phyloP scores from a whole-genome alignment of 2,329 filamentous ascomycete genomes.

The Penicillium sp. region DNA sequence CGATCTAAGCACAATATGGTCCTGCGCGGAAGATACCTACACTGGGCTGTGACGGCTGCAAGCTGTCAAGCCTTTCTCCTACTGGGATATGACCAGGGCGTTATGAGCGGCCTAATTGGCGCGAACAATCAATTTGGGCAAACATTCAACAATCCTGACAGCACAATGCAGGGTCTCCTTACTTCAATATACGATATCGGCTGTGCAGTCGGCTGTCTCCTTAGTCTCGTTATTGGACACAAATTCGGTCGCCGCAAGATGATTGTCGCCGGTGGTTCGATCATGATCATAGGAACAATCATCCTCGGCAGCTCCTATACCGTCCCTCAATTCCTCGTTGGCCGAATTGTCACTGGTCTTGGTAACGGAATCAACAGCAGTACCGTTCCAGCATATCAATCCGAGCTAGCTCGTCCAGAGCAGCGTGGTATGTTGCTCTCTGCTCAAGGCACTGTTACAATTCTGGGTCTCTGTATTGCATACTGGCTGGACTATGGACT shows the following conservation, averaged over 20 bases:
- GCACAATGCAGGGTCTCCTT: slow-evolving; percentile 40
- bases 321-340: slow-evolving; percentile 47
- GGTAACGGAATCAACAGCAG: slow-evolving; percentile 30
- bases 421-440: slow-evolving; percentile 21
- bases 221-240: slow-evolving; percentile 42
- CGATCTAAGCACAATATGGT: slow-evolving; percentile 11
- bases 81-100: slow-evolving; percentile 32
- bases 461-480: slow-evolving; percentile 50
- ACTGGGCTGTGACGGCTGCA: slow-evolving; percentile 27
- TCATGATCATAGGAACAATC: slow-evolving; percentile 48
- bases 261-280: slow-evolving; percentile 43
- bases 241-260: slow-evolving; percentile 45
- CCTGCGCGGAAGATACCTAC: slow-evolving; percentile 19
- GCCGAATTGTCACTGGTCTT: slow-evolving; percentile 49
- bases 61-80: slow-evolving; percentile 26
- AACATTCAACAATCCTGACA: slow-evolving; percentile 40
- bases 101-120: slow-evolving; percentile 51
- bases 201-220: slow-evolving; percentile 33
- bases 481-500: slow-evolving; percentile 50
- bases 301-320: slow-evolving; percentile 44
- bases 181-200: slow-evolving; percentile 34
- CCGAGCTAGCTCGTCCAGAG: slow-evolving; percentile 22
- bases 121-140: slow-evolving; percentile 44
- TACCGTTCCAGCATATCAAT: slow-evolving; percentile 23
- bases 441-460: slow-evolving; percentile 37